Conservation (phyloP, 805 yeast species). For the Lachancea fermentati region DNA sequence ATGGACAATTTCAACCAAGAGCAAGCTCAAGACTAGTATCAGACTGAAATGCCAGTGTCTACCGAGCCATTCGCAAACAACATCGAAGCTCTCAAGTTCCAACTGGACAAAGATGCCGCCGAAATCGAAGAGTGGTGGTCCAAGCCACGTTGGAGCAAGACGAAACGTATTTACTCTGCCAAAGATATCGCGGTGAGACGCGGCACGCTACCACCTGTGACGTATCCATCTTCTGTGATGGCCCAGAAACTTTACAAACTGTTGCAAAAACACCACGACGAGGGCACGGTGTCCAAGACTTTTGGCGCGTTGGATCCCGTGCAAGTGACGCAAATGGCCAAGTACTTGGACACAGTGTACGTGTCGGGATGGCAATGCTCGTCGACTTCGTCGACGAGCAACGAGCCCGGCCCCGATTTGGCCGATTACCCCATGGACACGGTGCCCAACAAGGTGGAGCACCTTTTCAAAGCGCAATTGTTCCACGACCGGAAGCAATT, state of each 20-base stretch:
- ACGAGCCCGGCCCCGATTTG: conserved; percentile 96
- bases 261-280: conserved; percentile 60
- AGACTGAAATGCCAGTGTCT: conserved; percentile 6
- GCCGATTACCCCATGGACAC: conserved; percentile 99
- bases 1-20: too few species aligned
- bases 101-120: conserved; percentile 45
- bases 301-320: conserved; percentile 96
- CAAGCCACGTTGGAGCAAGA: conserved; percentile 83
- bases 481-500: conserved; percentile 97
- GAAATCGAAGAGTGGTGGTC: conserved; percentile 89
- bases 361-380: conserved; percentile 99
- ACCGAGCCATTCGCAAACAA: conserved; percentile 1
- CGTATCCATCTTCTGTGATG: conserved; percentile 72
- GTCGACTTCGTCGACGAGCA: conserved; percentile 93
- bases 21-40: background rate
- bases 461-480: conserved; percentile 90
- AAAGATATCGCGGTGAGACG: conserved; percentile 88
- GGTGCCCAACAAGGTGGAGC: conserved; percentile 97
- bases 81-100: conserved; percentile 14
- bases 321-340: conserved; percentile 95
- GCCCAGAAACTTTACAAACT: conserved; percentile 75
- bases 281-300: conserved; percentile 58
- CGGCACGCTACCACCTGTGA: conserved; percentile 59
- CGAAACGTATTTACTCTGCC: conserved; percentile 83
- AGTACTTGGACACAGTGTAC: conserved; percentile 85